Evolutionary conservation across 257 asterid genomes (phyloP).

Genomic region (Schizonepeta tenuifolia): DNA sequence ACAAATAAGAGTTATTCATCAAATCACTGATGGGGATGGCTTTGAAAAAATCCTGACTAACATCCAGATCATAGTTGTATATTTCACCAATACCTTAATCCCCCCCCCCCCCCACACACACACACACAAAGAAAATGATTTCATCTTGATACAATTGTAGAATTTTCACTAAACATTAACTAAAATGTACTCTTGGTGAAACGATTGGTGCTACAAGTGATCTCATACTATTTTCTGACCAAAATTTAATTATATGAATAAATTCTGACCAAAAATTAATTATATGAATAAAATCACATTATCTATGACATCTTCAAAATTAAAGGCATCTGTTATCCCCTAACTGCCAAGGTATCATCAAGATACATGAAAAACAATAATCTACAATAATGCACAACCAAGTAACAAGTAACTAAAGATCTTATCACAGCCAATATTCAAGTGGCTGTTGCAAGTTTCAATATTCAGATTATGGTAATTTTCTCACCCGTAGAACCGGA

Average conservation of each 20-base stretch:
- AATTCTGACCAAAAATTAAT: not conserved
- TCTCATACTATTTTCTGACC: not conserved
- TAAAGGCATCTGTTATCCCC: not conserved
- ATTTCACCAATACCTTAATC: too few relatives aligned
- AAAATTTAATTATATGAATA: not conserved
- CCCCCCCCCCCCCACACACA: too few relatives aligned
- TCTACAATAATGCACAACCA: not conserved
- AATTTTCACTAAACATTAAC: not conserved
- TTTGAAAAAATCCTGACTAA: too few relatives aligned
- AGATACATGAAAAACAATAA: constrained; percentile 18
- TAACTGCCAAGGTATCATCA: constrained; percentile 14
- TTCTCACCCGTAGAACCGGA: constrained; percentile 87
- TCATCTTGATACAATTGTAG: too few relatives aligned
- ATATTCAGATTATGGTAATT: constrained; percentile 1
- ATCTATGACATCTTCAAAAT: not conserved
- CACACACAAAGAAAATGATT: too few relatives aligned
- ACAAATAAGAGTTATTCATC: too few relatives aligned
- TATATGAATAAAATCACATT: not conserved
- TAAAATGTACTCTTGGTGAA: too few relatives aligned
- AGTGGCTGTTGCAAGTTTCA: not conserved
- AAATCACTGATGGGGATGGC: too few relatives aligned
- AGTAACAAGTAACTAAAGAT: not conserved
- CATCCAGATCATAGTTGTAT: too few relatives aligned
- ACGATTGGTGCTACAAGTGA: not conserved
- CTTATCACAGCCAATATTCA: constrained; percentile 10